Evolutionary conservation across 345 rosid species (phyloP).

Genomic region (Salix arbutifolia): DNA sequence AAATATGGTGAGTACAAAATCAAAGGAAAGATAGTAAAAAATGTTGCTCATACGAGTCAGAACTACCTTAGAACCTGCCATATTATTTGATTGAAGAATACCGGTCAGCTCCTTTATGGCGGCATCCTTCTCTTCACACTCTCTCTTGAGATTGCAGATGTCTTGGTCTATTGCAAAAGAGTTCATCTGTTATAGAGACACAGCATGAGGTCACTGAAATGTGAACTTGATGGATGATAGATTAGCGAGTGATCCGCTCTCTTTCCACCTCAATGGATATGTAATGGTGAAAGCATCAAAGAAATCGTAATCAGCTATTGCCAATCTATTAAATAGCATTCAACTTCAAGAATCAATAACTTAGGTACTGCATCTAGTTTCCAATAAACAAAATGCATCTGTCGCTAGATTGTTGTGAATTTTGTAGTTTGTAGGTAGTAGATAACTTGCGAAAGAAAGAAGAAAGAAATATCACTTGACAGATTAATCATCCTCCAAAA

Average conservation of each 20-base stretch:
- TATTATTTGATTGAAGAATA: conserved; percentile 48
- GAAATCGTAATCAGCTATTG: neutral
- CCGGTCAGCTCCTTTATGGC: conserved; percentile 65
- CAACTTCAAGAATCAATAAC: neutral
- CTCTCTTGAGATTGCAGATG: conserved; percentile 56
- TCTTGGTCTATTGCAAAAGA: conserved; percentile 62
- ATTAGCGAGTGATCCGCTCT: neutral
- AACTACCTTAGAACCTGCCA: conserved; percentile 61
- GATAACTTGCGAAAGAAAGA: no score
- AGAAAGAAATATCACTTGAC: no score
- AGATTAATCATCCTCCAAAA: no score
- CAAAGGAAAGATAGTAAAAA: neutral
- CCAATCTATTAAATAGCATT: neutral
- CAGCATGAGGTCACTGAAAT: conserved; percentile 1
- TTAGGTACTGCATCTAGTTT: neutral
- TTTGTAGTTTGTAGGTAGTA: neutral
- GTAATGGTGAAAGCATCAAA: neutral
- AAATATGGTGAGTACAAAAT: neutral
- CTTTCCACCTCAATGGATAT: neutral
- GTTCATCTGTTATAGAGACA: conserved; percentile 42
- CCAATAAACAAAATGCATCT: no score
- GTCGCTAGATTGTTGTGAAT: neutral
- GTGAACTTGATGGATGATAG: neutral
- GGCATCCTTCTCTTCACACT: conserved; percentile 78
- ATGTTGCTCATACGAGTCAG: neutral